These are phyloP conservation scores for Dothiorella sarmentorum DNA, from an alignment of 2,329 filamentous ascomycete species.

Conservation along the genomic window DNA sequence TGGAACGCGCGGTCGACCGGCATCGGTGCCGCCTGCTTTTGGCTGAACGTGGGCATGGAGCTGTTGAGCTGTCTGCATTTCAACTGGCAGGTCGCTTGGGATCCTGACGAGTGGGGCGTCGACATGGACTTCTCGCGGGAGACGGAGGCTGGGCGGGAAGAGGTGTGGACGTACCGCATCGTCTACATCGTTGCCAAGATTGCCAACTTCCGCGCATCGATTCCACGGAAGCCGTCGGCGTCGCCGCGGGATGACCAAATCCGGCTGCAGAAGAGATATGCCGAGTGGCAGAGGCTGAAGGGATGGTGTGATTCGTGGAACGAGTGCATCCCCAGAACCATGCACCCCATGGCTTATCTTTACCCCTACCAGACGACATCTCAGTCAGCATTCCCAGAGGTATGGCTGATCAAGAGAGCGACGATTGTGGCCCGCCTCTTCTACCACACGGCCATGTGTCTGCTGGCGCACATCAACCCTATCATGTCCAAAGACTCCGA, in stretches of 20 bases:
- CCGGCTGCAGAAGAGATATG: slow-evolving; percentile 60
- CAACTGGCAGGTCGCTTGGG: slow-evolving; percentile 83
- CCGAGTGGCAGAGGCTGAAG: slow-evolving; percentile 79
- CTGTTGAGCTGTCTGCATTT: slow-evolving; percentile 83
- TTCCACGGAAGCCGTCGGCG: slow-evolving; percentile 58
- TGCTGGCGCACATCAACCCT: slow-evolving; percentile 78
- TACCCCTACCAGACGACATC: slow-evolving; percentile 63
- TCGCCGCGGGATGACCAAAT: slow-evolving; percentile 59
- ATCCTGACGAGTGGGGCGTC: slow-evolving; percentile 85
- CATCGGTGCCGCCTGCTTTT: slow-evolving; percentile 85
- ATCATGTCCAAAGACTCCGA: slow-evolving; percentile 57
- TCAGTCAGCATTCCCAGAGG: slow-evolving; percentile 77
- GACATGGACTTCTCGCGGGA: slow-evolving; percentile 68
- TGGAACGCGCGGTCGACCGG: slow-evolving; percentile 80
- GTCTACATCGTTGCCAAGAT: slow-evolving; percentile 86
- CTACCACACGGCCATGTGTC: slow-evolving; percentile 81
- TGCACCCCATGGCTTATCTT: slow-evolving; percentile 81
- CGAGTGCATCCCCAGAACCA: slow-evolving; percentile 71
- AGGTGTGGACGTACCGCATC: slow-evolving; percentile 84
- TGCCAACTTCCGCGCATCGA: slow-evolving; percentile 74
- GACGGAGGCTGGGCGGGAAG: slow-evolving; percentile 63
- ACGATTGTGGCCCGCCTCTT: slow-evolving; percentile 80
- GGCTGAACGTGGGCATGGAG: slow-evolving; percentile 89
- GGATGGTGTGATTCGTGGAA: slow-evolving; percentile 82
- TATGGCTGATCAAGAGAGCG: slow-evolving; percentile 82